Evolutionary conservation across 1,284 basidiomycete species (phyloP), one percentile per base, ranked within the genome.

Genomic region (Ceratorhiza oryzae-sativae): DNA sequence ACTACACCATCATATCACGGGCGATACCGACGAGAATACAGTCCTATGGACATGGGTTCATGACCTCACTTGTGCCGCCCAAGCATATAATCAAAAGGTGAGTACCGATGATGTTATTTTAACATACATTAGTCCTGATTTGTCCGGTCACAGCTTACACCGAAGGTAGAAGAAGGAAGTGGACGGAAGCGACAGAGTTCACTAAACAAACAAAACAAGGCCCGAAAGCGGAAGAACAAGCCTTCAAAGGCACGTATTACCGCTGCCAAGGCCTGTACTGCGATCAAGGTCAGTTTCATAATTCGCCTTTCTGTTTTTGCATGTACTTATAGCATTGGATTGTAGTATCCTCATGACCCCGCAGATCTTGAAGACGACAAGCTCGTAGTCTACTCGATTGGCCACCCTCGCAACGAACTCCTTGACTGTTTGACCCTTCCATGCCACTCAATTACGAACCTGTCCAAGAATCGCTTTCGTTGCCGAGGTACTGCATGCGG

Each of bases 361-460:
- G 55, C 55, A 36, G 55, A 56, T 32, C n/a, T 56, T 15, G 55
- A 56, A 36, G 55, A 56, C 36, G 55, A 56, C 9, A 20, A 27
- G 55, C 27, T 56, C 18, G 15, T 18, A 9, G 10, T 56, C 3
- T 10, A 34, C 15, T 15, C 30, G 4, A 20, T 4, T 15, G 34
- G 55, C 23, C 55, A 27, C 36, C 8, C 20, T n/a, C 55, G 55
- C 18, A 20, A 56, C 30, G 55, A 56, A 23, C 34, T 56, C 4
- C 23, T 56, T 9, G 53, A 56, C n/a, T 18, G 23, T 8, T 15
- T 56, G 13, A 30, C 27, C 13, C 46, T 62, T 9, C 41, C 60
- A 1, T 62, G 60, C 20, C 60, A 62, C 23, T 62, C 60, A 15
- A 62, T 46, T 13, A 42, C 27, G 41, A 62, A 8, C 20, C n/a